phyloP scores from a whole-genome alignment of 495 filamentous ascomycete genomes.

The Penicillium desertorum region DNA sequence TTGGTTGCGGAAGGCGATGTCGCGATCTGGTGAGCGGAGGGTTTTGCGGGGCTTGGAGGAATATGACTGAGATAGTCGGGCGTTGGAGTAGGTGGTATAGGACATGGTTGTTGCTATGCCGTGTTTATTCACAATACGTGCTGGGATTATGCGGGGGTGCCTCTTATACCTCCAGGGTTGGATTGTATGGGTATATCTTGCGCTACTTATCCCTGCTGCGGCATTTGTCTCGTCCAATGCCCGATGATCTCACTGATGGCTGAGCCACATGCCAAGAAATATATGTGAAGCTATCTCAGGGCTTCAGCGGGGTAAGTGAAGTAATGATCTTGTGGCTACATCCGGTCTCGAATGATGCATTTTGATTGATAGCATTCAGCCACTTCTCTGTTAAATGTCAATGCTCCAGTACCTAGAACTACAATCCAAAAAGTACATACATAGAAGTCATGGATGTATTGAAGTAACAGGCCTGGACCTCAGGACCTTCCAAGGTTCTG shows the following conservation, averaged over 20 bases:
- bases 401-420: background rate
- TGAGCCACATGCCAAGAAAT: conserved; percentile 12
- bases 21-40: conserved; percentile 23
- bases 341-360: background rate
- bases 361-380: background rate
- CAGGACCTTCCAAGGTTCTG: no score
- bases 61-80: conserved; percentile 14
- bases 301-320: conserved; percentile 1
- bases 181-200: background rate
- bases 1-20: conserved; percentile 29
- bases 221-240: conserved; percentile 2
- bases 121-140: background rate
- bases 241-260: conserved; percentile 2
- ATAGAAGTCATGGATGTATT: background rate
- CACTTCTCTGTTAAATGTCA: background rate
- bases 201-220: background rate
- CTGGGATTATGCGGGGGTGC: background rate
- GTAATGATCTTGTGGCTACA: background rate
- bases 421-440: background rate
- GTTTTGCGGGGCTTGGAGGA: conserved; percentile 16
- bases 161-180: conserved; percentile 1
- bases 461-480: background rate
- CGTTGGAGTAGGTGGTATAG: conserved; percentile 20
- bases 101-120: conserved; percentile 15
- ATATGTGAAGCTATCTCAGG: conserved; percentile 6